phyloP scores from a whole-genome alignment of 345 rosid genomes.

The Eucalyptus erythrocorys region DNA sequence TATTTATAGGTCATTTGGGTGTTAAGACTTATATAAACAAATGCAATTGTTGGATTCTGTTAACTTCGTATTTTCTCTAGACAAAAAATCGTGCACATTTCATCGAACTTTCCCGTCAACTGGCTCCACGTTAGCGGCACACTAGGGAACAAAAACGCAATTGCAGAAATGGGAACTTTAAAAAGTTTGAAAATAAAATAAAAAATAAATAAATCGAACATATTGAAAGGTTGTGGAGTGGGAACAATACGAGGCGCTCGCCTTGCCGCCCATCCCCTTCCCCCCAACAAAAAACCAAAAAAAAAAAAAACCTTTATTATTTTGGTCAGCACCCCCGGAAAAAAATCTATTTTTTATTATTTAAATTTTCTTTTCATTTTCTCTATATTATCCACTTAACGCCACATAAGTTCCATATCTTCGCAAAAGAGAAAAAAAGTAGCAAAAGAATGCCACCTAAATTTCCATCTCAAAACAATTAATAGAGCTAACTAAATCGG shows the following conservation, averaged over 20 bases:
- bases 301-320: no score
- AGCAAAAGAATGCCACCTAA: background rate
- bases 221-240: background rate
- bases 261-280: no score
- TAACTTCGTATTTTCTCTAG: background rate
- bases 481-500: background rate
- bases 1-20: background rate
- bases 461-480: background rate
- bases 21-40: background rate
- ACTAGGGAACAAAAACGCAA: background rate
- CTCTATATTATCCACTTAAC: background rate
- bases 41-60: background rate
- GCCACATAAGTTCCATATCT: background rate
- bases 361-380: background rate
- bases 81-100: background rate
- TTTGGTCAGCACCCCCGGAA: no score
- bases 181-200: background rate
- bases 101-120: background rate
- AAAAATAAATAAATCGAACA: background rate
- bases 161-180: background rate
- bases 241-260: background rate
- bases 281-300: no score
- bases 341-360: accelerated
- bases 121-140: background rate
- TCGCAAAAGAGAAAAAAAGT: background rate